Conservation (phyloP, 345 rosid genomes). For the Dovyalis caffra region DNA sequence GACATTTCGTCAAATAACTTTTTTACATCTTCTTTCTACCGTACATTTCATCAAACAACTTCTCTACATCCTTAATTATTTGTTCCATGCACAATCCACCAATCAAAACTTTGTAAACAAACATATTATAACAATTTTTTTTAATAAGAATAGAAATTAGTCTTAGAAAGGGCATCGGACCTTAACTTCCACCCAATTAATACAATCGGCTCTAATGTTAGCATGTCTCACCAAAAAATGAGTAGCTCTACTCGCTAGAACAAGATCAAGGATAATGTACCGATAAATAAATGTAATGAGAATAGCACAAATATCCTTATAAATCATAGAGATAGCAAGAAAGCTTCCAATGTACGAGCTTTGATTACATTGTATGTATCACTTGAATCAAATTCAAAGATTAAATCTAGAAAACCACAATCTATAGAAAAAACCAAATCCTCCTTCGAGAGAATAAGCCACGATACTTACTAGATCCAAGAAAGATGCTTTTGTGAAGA, state of each 20-base stretch:
- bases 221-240: background rate
- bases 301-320: background rate
- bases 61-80: too few relatives aligned
- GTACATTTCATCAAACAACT: too few relatives aligned
- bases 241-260: background rate
- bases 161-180: too few relatives aligned
- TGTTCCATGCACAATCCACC: too few relatives aligned
- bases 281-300: background rate
- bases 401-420: background rate
- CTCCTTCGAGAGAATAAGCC: background rate
- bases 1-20: too few relatives aligned
- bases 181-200: background rate
- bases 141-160: too few relatives aligned
- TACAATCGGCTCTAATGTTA: background rate
- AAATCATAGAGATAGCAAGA: background rate
- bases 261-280: background rate
- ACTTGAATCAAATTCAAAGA: background rate
- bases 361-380: background rate
- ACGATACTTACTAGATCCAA: background rate
- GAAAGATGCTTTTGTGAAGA: background rate
- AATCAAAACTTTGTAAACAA: too few relatives aligned
- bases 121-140: too few relatives aligned
- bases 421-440: background rate
- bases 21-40: too few relatives aligned
- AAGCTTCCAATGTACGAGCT: background rate